Evolutionary conservation across 148 eudicot species (phyloP).

Genomic region (Arctostaphylos glauca): DNA sequence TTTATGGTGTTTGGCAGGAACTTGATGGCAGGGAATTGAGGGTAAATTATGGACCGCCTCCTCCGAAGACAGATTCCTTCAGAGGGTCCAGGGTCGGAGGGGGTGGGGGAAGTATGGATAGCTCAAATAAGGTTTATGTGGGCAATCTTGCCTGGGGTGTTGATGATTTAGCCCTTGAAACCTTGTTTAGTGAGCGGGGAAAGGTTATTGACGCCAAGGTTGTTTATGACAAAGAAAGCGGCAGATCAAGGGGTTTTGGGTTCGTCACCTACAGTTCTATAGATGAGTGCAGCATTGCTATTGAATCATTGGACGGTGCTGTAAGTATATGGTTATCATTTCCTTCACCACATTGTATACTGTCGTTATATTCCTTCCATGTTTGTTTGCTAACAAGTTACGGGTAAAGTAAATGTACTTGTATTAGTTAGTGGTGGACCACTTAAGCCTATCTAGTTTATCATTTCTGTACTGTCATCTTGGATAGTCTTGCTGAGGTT

Average conservation of each 20-base stretch:
- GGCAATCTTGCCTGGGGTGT: conserved; percentile 93
- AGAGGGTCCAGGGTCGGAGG: conserved; percentile 37
- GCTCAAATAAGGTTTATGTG: conserved; percentile 65
- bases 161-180: conserved; percentile 66
- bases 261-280: conserved; percentile 73
- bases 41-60: conserved; percentile 95
- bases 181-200: conserved; percentile 75
- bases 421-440: background rate
- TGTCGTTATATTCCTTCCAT: background rate
- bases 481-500: background rate
- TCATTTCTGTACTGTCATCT: background rate
- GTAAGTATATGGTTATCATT: conserved; percentile 45
- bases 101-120: conserved; percentile 37
- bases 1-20: conserved; percentile 48
- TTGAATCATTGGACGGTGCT: conserved; percentile 70
- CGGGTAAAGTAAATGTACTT: background rate
- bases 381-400: background rate
- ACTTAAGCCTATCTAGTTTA: background rate
- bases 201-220: conserved; percentile 81
- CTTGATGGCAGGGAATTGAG: conserved; percentile 76
- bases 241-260: conserved; percentile 96
- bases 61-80: conserved; percentile 46
- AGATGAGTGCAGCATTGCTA: conserved; percentile 74
- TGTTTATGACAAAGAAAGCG: conserved; percentile 84
- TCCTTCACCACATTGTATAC: background rate